phyloP scores from a whole-genome alignment of 176 grass and related monocot genomes.

The Lolium rigidum region DNA sequence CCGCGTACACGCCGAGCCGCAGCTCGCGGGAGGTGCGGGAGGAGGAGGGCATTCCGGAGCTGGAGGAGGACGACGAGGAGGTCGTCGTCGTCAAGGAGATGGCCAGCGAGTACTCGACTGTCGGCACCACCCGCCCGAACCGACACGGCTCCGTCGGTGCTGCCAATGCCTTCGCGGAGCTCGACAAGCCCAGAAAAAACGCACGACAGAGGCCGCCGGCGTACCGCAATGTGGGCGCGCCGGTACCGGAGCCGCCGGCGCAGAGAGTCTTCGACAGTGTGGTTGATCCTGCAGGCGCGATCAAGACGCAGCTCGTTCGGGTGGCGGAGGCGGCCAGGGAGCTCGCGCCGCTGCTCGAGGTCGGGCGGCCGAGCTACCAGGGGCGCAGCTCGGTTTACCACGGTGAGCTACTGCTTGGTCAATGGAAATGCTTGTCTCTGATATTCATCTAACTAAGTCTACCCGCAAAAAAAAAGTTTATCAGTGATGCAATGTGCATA shows the following conservation, averaged over 20 bases:
- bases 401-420: conserved; percentile 57
- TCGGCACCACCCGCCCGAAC: neutral
- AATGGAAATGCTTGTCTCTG: neutral
- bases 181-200: conserved; percentile 39
- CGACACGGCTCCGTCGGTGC: conserved; percentile 42
- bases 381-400: conserved; percentile 50
- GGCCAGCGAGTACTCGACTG: conserved; percentile 31
- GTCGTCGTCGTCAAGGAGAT: conserved; percentile 55
- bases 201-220: conserved; percentile 19
- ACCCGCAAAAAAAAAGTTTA: too few species aligned
- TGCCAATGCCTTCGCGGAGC: neutral
- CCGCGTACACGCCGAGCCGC: conserved; percentile 69
- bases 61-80: conserved; percentile 73
- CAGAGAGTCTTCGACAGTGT: conserved; percentile 31
- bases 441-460: neutral
- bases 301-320: conserved; percentile 67
- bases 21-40: conserved; percentile 91
- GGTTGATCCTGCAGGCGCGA: conserved; percentile 53
- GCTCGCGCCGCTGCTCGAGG: conserved; percentile 70
- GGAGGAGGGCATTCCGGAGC: conserved; percentile 94
- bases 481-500: neutral
- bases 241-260: neutral
- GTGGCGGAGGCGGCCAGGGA: conserved; percentile 58
- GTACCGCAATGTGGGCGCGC: conserved; percentile 17
- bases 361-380: conserved; percentile 68